Percentiles rank a stretch among this genome's conserved stretches.
These are phyloP conservation scores for Heterobasidion irregulare DNA, from an alignment of 1,284 basidiomycete species.

Conservation along the genomic window DNA sequence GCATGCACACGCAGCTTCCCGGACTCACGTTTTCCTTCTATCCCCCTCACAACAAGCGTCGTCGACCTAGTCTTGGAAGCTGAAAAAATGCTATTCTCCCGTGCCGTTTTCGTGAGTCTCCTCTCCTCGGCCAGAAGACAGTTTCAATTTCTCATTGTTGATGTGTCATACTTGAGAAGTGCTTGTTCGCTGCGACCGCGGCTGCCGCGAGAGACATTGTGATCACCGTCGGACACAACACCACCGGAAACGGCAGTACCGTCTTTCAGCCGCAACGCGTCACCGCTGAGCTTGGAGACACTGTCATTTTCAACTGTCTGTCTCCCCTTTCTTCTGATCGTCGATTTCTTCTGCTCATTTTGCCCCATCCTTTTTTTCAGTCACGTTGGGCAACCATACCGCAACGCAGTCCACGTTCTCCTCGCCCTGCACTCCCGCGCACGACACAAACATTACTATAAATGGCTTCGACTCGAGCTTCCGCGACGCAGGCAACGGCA, in stretches of 20 bases:
- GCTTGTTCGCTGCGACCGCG: background rate
- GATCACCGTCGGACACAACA: slow-evolving; percentile 40
- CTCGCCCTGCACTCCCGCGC: slow-evolving; percentile 39
- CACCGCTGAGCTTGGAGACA: slow-evolving; percentile 37
- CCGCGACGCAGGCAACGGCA: slow-evolving; percentile 37
- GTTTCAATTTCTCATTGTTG: background rate
- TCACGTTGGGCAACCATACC: slow-evolving; percentile 49
- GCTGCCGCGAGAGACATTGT: slow-evolving; percentile 28
- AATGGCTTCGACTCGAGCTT: slow-evolving; percentile 52
- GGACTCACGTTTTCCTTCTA: background rate
- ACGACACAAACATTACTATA: slow-evolving; percentile 34
- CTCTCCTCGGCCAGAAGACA: background rate
- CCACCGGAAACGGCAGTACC: slow-evolving; percentile 29
- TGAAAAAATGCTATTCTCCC: too few relatives aligned
- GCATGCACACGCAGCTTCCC: too few relatives aligned
- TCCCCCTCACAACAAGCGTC: background rate
- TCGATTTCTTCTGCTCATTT: background rate
- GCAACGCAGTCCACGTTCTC: slow-evolving; percentile 48
- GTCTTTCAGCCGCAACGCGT: slow-evolving; percentile 40
- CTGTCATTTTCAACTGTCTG: slow-evolving; percentile 48
- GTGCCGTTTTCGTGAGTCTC: background rate
- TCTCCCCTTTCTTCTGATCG: background rate
- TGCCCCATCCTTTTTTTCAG: slow-evolving; percentile 19
- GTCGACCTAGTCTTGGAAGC: too few relatives aligned
- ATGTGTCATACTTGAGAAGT: background rate